Base-by-base conservation (phyloP, 495 filamentous ascomycete species). In the Usnea hakonensis region DNA sequence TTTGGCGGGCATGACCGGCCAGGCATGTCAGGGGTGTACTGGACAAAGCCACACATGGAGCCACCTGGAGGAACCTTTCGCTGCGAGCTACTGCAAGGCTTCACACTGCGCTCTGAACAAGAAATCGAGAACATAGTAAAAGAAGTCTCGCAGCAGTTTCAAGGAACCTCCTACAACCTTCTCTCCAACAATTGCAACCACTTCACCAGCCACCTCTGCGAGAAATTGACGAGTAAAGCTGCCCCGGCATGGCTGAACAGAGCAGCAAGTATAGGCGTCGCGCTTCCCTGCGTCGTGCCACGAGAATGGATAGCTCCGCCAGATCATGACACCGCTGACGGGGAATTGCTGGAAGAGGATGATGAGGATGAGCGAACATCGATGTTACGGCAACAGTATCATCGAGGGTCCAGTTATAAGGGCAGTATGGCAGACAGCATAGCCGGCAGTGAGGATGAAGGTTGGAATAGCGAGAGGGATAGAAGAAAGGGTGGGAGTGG, bases 121-220 rank as follows among this genome's bases (percentile, higher is more conserved):
- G 87, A 91, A 71, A 86, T 91, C 64, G 84, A 90, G 33, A 66
- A 74, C 28, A 83, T 87, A 44, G 79, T 93, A 17, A 78, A 77
- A 64, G 79, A 84, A 68, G 85, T 83, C 8, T 85, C 83, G 0
- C 79, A 85, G 36, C 77, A 81, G 61, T 93, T 90, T 65, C 76
- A 80, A 32, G 89, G 89, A 19, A 83, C 84, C 2, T 75, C 77
- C 14, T 93, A 92, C 71, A 90, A 90, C 65, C 77, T 93, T 9
- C 78, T 93, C 32, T 88, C 84, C 28, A 82, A 82, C 53, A 93
- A 93, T 69, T 93, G 89, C 76, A 91, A 92, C 67, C 89, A 91
- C 68, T 91, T 91, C 72, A 90, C 89, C 13, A 80, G 79, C 32
- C 77, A 86, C 55, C 79, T 92, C 35, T 89, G 85, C 69, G 72